phyloP scores from a whole-genome alignment of 106 monocot genomes.

The Dioscorea dumetorum region DNA sequence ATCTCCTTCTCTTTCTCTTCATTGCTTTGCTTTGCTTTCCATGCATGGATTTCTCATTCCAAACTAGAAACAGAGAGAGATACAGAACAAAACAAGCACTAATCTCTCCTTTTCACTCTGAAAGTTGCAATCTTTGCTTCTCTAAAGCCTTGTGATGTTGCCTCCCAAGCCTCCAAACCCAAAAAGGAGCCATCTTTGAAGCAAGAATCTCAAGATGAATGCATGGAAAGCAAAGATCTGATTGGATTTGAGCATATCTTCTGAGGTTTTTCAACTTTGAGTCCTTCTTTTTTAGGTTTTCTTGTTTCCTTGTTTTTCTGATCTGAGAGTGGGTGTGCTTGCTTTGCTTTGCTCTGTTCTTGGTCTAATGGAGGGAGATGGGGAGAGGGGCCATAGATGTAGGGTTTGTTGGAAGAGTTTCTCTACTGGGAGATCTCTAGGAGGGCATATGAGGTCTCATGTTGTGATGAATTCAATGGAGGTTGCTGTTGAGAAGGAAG shows the following conservation, averaged over 20 bases:
- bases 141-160: background rate
- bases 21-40: constrained; percentile 14
- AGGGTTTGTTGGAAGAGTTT: constrained; percentile 37
- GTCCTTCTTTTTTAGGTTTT: background rate
- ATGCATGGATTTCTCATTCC: constrained; percentile 21
- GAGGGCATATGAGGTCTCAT: constrained; percentile 61
- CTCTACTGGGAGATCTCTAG: constrained; percentile 32
- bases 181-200: no score
- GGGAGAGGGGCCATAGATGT: constrained; percentile 22
- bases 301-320: background rate
- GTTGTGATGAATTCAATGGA: background rate
- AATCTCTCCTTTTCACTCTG: background rate
- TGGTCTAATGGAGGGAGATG: constrained; percentile 12
- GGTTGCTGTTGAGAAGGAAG: background rate
- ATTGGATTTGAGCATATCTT: background rate
- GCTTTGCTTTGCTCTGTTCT: background rate
- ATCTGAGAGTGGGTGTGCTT: background rate
- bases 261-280: background rate
- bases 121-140: background rate
- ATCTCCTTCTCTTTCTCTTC: background rate
- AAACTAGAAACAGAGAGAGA: background rate
- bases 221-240: background rate
- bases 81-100: background rate
- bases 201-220: no score
- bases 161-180: background rate